Evolutionary conservation across 208 protist species (phyloP).

Genomic region (Angomonas deanei): DNA sequence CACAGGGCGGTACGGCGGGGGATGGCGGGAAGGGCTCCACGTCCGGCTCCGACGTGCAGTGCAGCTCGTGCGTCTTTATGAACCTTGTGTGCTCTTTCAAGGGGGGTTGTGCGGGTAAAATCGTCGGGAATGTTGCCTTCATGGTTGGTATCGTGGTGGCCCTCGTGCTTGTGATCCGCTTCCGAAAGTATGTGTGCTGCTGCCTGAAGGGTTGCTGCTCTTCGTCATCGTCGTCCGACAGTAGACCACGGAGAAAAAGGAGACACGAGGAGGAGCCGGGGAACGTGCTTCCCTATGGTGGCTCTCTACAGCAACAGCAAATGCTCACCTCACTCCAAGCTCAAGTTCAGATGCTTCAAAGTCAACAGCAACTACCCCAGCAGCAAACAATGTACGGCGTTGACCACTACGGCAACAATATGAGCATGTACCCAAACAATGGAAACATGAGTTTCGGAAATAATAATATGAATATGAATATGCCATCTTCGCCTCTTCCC

Average conservation of each 20-base stretch:
- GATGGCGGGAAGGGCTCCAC: not conserved
- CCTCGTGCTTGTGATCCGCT: constrained; percentile 17
- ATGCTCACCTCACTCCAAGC: not conserved
- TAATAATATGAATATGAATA: not conserved
- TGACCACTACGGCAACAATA: not conserved
- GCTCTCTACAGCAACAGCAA: constrained; percentile 1
- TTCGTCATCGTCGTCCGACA: not conserved
- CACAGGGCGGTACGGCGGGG: constrained; percentile 35
- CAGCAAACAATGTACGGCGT: not conserved
- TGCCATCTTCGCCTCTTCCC: not conserved
- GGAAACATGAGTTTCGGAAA: no score
- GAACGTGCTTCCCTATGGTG: not conserved
- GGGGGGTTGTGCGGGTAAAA: constrained; percentile 13
- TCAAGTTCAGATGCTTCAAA: not conserved
- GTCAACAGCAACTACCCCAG: not conserved
- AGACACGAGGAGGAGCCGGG: not conserved
- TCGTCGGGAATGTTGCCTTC: constrained; percentile 16
- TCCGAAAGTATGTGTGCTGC: constrained; percentile 21
- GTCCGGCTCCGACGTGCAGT: constrained; percentile 10
- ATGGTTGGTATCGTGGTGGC: constrained; percentile 10
- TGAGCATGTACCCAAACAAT: no score
- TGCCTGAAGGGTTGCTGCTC: constrained; percentile 6
- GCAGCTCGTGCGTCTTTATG: constrained; percentile 18
- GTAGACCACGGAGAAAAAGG: not conserved
- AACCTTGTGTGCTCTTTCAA: constrained; percentile 20